A percentile compares a stretch with the other conserved stretches of the same genome.
Evolutionary conservation across 768 basidiomycete species (phyloP).

Genomic region (Asterophora parasitica): DNA sequence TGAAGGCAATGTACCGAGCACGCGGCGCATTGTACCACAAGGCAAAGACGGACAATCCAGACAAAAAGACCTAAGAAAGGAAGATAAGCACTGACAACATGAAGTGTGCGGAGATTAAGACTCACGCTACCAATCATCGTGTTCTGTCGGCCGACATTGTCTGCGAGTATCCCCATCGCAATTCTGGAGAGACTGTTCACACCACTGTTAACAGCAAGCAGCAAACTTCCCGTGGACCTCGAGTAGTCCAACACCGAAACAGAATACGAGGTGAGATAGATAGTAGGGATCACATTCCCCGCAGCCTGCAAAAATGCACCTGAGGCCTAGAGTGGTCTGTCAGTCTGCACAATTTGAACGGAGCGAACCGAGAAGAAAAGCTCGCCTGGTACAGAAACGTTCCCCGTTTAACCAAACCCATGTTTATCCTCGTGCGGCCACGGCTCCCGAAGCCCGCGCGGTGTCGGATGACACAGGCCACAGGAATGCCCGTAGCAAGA

Average conservation of each 20-base stretch:
- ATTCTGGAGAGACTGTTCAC: conserved; percentile 39
- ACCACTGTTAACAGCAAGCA: conserved; percentile 38
- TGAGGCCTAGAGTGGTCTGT: conserved; percentile 23
- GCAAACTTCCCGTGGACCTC: conserved; percentile 28
- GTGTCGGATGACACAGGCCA: conserved; percentile 30
- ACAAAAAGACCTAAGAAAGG: conserved; percentile 31
- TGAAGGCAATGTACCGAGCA: conserved; percentile 33
- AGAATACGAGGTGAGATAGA: conserved; percentile 40
- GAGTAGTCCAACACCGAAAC: conserved; percentile 34
- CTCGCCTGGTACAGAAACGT: conserved; percentile 38
- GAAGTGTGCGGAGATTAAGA: neutral
- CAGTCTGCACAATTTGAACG: too few relatives aligned
- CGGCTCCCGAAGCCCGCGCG: conserved; percentile 19
- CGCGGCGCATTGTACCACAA: conserved; percentile 38
- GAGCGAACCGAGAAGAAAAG: too few relatives aligned
- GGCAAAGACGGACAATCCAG: conserved; percentile 33
- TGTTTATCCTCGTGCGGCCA: conserved; percentile 27
- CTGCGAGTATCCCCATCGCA: conserved; percentile 36
- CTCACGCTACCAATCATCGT: conserved; percentile 36
- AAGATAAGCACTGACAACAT: neutral
- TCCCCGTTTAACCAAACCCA: conserved; percentile 33
- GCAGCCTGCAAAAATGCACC: conserved; percentile 40
- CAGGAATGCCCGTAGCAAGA: conserved; percentile 30
- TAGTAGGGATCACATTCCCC: conserved; percentile 40
- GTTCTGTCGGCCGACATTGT: conserved; percentile 39